phyloP scores from a whole-genome alignment of 345 rosid genomes.

The Hevea brasiliensis region DNA sequence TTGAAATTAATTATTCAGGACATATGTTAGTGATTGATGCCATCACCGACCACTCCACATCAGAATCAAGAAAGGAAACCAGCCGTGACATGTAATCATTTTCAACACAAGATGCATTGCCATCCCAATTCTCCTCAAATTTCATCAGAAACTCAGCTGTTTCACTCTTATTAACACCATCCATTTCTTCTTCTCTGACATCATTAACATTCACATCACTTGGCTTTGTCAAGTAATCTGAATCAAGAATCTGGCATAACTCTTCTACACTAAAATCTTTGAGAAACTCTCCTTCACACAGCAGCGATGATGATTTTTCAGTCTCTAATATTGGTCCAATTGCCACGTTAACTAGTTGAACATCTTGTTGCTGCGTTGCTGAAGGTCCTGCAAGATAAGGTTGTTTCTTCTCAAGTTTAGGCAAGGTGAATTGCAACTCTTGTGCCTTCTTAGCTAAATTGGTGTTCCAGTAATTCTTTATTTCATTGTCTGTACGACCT shows the following conservation, averaged over 20 bases:
- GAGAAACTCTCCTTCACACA: neutral
- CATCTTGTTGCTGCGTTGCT: neutral
- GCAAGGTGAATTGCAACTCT: neutral
- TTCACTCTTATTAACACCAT: too few relatives aligned
- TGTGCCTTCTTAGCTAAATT: conserved; percentile 31
- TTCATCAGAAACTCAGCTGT: too few relatives aligned
- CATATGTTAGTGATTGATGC: too few relatives aligned
- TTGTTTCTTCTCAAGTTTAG: neutral
- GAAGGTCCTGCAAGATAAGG: too few relatives aligned
- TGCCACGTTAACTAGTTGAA: too few relatives aligned
- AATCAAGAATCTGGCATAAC: conserved; percentile 31
- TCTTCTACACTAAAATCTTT: conserved; percentile 34
- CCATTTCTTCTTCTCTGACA: too few relatives aligned
- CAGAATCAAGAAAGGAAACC: conserved; percentile 26
- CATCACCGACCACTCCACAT: conserved; percentile 26
- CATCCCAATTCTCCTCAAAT: too few relatives aligned
- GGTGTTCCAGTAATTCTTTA: conserved; percentile 48
- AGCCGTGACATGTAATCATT: conserved; percentile 15
- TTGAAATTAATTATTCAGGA: too few relatives aligned
- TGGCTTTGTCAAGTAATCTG: conserved; percentile 8
- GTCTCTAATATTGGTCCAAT: too few relatives aligned
- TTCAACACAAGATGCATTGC: too few relatives aligned
- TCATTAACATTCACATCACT: neutral
- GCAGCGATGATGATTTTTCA: too few relatives aligned
- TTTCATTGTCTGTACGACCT: conserved; percentile 46